Base-by-base conservation (phyloP, 2,329 filamentous ascomycete genomes). In the Aspergillus phoenicis region DNA sequence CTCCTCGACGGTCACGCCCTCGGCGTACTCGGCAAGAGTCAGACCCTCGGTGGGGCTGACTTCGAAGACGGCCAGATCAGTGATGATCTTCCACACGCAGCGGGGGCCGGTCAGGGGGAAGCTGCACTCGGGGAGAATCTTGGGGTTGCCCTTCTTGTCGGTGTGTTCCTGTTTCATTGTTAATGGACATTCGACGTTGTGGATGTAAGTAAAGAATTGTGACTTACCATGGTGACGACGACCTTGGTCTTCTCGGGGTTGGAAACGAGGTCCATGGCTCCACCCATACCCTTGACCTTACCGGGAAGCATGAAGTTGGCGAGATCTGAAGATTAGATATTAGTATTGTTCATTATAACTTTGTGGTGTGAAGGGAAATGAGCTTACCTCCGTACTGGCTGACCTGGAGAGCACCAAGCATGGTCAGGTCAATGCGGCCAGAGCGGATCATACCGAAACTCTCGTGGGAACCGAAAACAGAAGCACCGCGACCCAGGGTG, bases 281-380 rank as follows among this genome's bases (percentile, higher is more conserved):
- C 88, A 62, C 91, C 91, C 85, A 96, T 93, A 52, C 91, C 91
- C 84, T 95, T 95, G 56, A 75, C 86, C 79, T 94, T 95, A 56
- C 91, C 91, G 0, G 91, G 91, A 66, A 96, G 89, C 89, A 95
- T 95, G 82, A 91, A 96, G 80, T 95, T 95, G 59, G 91, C 91
- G 57, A 96, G 79, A 73, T 96, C 91, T 59, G 33, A 2, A 15
- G 11, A 6, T 13, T n/a, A 30, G 11, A 10, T 15, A 30, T 69
- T 43, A 66, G 61, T 64, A 20, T 47, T 38, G 6, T 45, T 49
- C 22, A 15, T 15, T 39, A 13, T 36, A 15, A n/a, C 33, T 41
- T 26, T 28, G 38, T 47, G 1, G 13, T 22, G 13, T 22, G 30
- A 20, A 57, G 10, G 24, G 24, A 20, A 33, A n/a, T 5, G 28